These are phyloP conservation scores for Rhizophagus prolifer DNA, from an alignment of 192 early-diverging fungal species.

Conservation along the genomic window DNA sequence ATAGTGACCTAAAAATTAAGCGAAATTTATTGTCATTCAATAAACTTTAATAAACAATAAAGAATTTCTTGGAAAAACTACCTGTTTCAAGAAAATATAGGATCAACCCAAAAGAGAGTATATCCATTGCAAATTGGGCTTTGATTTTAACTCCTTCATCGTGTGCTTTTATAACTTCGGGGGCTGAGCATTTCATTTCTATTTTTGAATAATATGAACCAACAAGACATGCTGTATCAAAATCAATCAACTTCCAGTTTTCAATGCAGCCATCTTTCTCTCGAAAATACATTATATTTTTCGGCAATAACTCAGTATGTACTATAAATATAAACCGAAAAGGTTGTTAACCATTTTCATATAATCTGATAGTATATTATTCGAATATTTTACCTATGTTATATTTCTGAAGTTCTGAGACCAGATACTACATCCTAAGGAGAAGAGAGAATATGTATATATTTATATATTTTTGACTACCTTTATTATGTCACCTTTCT, in stretches of 20 bases:
- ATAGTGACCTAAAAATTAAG: too few species aligned
- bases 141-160: background rate
- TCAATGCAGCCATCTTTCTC: too few species aligned
- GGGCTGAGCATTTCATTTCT: background rate
- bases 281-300: too few species aligned
- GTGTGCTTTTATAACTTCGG: background rate
- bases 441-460: background rate
- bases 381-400: background rate
- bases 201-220: background rate
- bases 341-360: background rate
- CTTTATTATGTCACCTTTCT: background rate
- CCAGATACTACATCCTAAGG: background rate
- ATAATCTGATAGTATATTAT: background rate
- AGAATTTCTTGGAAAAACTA: background rate
- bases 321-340: background rate
- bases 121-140: background rate
- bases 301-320: background rate
- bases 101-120: slow-evolving; percentile 5
- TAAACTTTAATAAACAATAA: too few species aligned
- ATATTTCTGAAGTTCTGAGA: background rate
- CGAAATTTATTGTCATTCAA: too few species aligned
- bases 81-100: slow-evolving; percentile 6
- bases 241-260: too few species aligned
- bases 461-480: background rate
- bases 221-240: background rate